Conservation (phyloP, 352 stramenopile genomes). For the Peronospora belbahrii region DNA sequence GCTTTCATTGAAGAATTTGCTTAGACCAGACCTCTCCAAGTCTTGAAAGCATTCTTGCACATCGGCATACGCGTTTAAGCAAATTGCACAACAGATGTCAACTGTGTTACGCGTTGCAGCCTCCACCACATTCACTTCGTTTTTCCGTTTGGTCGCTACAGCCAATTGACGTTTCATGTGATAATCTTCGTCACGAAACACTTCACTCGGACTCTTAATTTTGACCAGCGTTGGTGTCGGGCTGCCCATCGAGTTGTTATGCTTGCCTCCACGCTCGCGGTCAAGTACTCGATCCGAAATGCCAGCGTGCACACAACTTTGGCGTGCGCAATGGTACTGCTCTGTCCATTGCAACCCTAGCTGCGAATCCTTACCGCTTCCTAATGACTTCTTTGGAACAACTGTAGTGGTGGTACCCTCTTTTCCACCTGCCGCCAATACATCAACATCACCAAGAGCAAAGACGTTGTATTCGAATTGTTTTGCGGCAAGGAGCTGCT, state of each 20-base stretch:
- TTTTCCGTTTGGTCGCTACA: slow-evolving; percentile 36
- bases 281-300: slow-evolving; percentile 65
- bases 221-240: slow-evolving; percentile 22
- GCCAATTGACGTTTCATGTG: slow-evolving; percentile 40
- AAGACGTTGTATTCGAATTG: slow-evolving; percentile 31
- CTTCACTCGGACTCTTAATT: slow-evolving; percentile 44
- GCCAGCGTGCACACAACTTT: slow-evolving; percentile 60
- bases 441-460: slow-evolving; percentile 37
- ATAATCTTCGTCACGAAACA: slow-evolving; percentile 62
- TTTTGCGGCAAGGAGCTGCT: slow-evolving; percentile 40
- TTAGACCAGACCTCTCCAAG: slow-evolving; percentile 30
- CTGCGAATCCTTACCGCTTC: slow-evolving; percentile 3
- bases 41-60: slow-evolving; percentile 53
- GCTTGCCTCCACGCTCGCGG: slow-evolving; percentile 28
- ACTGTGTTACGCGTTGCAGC: slow-evolving; percentile 57
- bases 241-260: slow-evolving; percentile 5
- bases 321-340: slow-evolving; percentile 42
- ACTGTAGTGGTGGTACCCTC: slow-evolving; percentile 6
- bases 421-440: slow-evolving; percentile 22
- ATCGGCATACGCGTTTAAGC: slow-evolving; percentile 34
- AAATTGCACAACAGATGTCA: slow-evolving; percentile 42
- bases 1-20: slow-evolving; percentile 36
- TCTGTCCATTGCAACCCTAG: slow-evolving; percentile 30
- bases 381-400: slow-evolving; percentile 2
- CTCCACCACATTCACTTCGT: slow-evolving; percentile 53